Percentiles rank a stretch among this genome's conserved stretches.
phyloP scores from a whole-genome alignment of 1,139 yeast species.

The Suhomyces guaymorum region DNA sequence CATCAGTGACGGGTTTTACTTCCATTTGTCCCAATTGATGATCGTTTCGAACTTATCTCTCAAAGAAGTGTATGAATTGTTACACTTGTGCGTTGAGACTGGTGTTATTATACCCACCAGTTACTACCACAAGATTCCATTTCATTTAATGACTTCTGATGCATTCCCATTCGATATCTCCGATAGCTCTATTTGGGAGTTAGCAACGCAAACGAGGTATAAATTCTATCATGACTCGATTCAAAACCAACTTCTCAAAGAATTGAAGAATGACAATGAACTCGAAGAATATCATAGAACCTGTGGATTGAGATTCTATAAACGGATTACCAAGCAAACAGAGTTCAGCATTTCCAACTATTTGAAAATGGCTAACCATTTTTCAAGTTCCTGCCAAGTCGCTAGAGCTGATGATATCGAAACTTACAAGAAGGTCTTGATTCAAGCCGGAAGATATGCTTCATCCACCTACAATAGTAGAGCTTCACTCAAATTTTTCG shows the following conservation, averaged over 20 bases:
- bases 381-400: slow-evolving; percentile 29
- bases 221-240: slow-evolving; percentile 42
- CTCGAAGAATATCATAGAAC: slow-evolving; percentile 36
- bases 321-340: slow-evolving; percentile 23
- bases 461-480: slow-evolving; percentile 35
- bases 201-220: slow-evolving; percentile 37
- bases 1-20: slow-evolving; percentile 41
- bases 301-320: slow-evolving; percentile 46
- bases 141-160: slow-evolving; percentile 34
- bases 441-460: slow-evolving; percentile 41
- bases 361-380: slow-evolving; percentile 38
- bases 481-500: slow-evolving; percentile 33
- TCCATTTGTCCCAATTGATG: slow-evolving; percentile 45
- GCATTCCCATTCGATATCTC: slow-evolving; percentile 41
- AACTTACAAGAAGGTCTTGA: slow-evolving; percentile 32
- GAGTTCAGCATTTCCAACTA: slow-evolving; percentile 25
- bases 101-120: slow-evolving; percentile 42
- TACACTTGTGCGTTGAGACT: slow-evolving; percentile 37
- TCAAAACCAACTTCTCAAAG: slow-evolving; percentile 27
- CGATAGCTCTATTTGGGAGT: slow-evolving; percentile 35
- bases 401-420: slow-evolving; percentile 28
- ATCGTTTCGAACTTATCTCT: slow-evolving; percentile 38
- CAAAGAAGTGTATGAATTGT: slow-evolving; percentile 25
- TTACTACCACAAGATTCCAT: slow-evolving; percentile 51
- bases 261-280: slow-evolving; percentile 27